Base-by-base conservation (phyloP, 2,329 filamentous ascomycete genomes). In the Pseudogymnoascus sp. region DNA sequence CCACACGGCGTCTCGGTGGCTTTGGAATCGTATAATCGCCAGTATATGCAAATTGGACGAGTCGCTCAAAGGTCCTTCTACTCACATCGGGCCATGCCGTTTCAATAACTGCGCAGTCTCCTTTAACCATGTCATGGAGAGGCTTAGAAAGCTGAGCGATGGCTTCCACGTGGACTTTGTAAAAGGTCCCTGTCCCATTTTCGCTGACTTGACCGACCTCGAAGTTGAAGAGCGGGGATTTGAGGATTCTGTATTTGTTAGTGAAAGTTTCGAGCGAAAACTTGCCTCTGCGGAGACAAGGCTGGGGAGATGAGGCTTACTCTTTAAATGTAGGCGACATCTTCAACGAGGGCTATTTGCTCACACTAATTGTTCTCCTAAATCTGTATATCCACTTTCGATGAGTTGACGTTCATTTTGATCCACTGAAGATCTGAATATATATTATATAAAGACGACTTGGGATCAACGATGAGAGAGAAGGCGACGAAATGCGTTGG, bases 41-140 rank as follows among this genome's bases (percentile, higher is more conserved):
- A 5, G 63, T 68, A 61, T 68, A 68, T 21, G 67, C 68, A 61
- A 68, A 67, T 37, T 69, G 66, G 31, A 49, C 45, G 29, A 69
- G 68, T 11, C 63, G 61, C 59, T 64, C 64, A 43, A 68, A 69
- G 1, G 67, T 67, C 11, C 66, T 62, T 55, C 64, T 66, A 59
- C 61, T 62, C 6, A 68, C 63, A 35, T 68, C 61, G 2, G 59
- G 31, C 67, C 63, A 69, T 41, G 31, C 63, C 3, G 29, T 31
- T 7, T 31, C 6, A 31, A 33, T 11, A 33, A 11, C 31, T 10
- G 8, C 31, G 8, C 6, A 2, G 31, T 33, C 8, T 33, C 31
- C 31, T 33, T 62, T 58, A 1, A 37, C 11, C 12, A 10, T 14
- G 5, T 37, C 35, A 37, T 37, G 35, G 35, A 37, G 35, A 14